Conservation (phyloP, 805 yeast species). For the Metschnikowia lunata region DNA sequence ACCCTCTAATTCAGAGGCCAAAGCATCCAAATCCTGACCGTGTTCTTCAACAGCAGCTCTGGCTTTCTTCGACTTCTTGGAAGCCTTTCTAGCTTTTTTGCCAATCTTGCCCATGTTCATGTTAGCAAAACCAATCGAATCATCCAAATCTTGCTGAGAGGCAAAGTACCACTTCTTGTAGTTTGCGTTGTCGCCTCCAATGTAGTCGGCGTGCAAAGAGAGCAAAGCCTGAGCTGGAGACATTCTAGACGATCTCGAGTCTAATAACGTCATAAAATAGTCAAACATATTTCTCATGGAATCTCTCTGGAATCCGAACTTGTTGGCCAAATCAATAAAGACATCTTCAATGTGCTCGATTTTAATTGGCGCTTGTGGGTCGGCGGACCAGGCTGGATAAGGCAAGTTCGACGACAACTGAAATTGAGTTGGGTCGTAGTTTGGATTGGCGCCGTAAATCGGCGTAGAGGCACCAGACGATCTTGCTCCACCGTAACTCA, state of each 20-base stretch:
- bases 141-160: constrained; percentile 83
- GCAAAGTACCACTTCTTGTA: constrained; percentile 88
- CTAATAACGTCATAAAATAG: constrained; percentile 79
- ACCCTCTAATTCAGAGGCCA: constrained; percentile 71
- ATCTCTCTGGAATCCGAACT: constrained; percentile 88
- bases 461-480: constrained; percentile 96
- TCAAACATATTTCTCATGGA: constrained; percentile 91
- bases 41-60: constrained; percentile 63
- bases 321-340: constrained; percentile 76
- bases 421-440: constrained; percentile 58
- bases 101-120: constrained; percentile 73
- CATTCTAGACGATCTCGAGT: constrained; percentile 84
- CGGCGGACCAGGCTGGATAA: constrained; percentile 99
- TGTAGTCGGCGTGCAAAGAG: constrained; percentile 80
- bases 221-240: constrained; percentile 82
- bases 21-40: constrained; percentile 55
- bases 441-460: constrained; percentile 60
- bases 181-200: constrained; percentile 83
- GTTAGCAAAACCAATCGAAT: constrained; percentile 76
- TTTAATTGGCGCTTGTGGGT: constrained; percentile 80
- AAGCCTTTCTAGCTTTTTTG: constrained; percentile 75
- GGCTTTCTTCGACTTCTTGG: constrained; percentile 75
- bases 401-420: constrained; percentile 83
- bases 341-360: constrained; percentile 83
- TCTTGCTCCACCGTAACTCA: constrained; percentile 77